Evolutionary conservation across 805 yeast species (phyloP).

Genomic region (Komagataella phaffii): DNA sequence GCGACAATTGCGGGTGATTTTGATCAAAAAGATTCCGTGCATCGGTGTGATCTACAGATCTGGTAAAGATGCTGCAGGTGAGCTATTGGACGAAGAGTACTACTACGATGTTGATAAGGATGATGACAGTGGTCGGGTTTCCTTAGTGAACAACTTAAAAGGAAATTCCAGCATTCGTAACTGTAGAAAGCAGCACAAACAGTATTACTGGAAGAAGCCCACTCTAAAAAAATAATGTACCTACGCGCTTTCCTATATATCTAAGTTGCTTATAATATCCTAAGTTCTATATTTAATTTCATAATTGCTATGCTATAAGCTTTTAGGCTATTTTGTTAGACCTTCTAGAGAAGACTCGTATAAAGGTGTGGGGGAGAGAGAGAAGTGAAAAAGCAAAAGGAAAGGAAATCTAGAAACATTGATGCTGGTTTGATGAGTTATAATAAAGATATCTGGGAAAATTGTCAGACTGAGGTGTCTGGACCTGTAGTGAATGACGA

Average conservation of each 20-base stretch:
- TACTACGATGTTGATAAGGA: slow-evolving; percentile 84
- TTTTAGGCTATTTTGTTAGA: neutral
- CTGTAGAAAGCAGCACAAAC: slow-evolving; percentile 91
- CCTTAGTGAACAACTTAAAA: slow-evolving; percentile 59
- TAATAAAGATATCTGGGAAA: neutral
- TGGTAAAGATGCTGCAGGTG: slow-evolving; percentile 96
- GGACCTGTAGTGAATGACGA: neutral
- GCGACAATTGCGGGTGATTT: slow-evolving; percentile 28
- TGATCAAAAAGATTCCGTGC: slow-evolving; percentile 33
- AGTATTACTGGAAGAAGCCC: slow-evolving; percentile 62
- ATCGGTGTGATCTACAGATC: slow-evolving; percentile 81
- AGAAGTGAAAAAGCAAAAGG: neutral
- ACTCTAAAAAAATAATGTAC: slow-evolving; percentile 16
- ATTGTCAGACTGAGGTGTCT: neutral
- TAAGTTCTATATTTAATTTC: neutral
- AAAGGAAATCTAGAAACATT: neutral
- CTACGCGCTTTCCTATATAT: neutral
- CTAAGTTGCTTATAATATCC: neutral
- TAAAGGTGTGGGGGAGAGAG: neutral
- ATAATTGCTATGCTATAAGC: neutral
- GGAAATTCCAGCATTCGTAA: slow-evolving; percentile 74
- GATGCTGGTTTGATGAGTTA: neutral
- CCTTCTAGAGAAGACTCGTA: neutral
- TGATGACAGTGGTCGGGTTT: slow-evolving; percentile 51
- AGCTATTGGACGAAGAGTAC: slow-evolving; percentile 85